Base-by-base conservation (phyloP, 2,329 filamentous ascomycete genomes). In the Colletotrichum paranaense region DNA sequence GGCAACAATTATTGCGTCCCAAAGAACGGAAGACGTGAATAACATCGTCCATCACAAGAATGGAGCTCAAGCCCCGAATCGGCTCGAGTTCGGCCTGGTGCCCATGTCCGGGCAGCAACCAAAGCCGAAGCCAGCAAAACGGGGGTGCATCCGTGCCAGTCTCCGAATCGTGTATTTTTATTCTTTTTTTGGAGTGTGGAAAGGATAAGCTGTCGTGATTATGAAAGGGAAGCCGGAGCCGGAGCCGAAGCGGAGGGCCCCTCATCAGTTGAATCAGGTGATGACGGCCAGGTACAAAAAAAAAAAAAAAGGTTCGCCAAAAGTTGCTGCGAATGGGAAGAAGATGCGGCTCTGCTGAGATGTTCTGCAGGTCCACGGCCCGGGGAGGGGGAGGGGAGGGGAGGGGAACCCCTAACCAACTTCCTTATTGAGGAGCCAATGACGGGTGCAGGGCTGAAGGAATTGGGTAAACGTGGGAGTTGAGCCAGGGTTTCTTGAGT, bases 321-420 rank as follows among this genome's bases (percentile, higher is more conserved):
- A 60, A 67, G 49, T 38, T 67, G 68, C 62, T 66, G 26, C 28
- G 22, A 53, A 60, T 59, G 38, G 38, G 19, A 16, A 42, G 38
- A 42, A 46, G 28, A 56, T 57, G 67, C 59, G 68, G 68, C 68
- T 67, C 68, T 70, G 68, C 42, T 30, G 19, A n/a, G 14, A n/a
- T 42, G 30, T 59, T 52, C 24, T 66, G 62, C 62, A 66, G 52
- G 28, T 59, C 30, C 24, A 38, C 55, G 38, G 30, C 53, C 38
- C 38, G 38, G 38, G 38, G 38, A 42, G 38, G 38, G 38, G 32
- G 8, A 32, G 9, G 30, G 30, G 30, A 12, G 35, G 35, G 35
- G 35, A 65, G 32, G 62, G 67, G 67, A 42, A 55, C 53, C 52
- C 8, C 53, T 52, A 16, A 63, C 46, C 55, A 63, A 24, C n/a